A percentile compares a stretch with the other conserved stretches of the same genome.
phyloP scores from a whole-genome alignment of 345 rosid species.

The Arabidopsis thaliana region TAIR10.1 NC_003070.9:21372501-21373000 shows the following conservation, averaged over 20 bases:
- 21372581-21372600: slow-evolving; percentile 58
- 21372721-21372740: background rate
- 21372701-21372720: background rate
- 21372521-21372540: slow-evolving; percentile 73
- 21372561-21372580: slow-evolving; percentile 63
- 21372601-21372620: slow-evolving; percentile 65
- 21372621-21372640: slow-evolving; percentile 69
- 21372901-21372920: slow-evolving; percentile 50
- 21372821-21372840: slow-evolving; percentile 72
- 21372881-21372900: slow-evolving; percentile 61
- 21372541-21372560: slow-evolving; percentile 57
- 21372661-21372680: slow-evolving; percentile 51
- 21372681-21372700: background rate
- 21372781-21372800: background rate
- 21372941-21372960: slow-evolving; percentile 10
- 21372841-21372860: slow-evolving; percentile 65
- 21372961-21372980: background rate
- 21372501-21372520: slow-evolving; percentile 67
- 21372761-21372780: background rate
- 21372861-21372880: slow-evolving; percentile 69
- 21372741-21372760: background rate
- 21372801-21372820: slow-evolving; percentile 58
- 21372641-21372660: slow-evolving; percentile 62
- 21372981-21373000: slow-evolving; percentile 45
- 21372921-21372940: background rate